A percentile compares a stretch with the other conserved stretches of the same genome.
Evolutionary conservation across 2,329 filamentous ascomycete genomes (phyloP).

Genomic region (Pseudomassariella vexata): DNA sequence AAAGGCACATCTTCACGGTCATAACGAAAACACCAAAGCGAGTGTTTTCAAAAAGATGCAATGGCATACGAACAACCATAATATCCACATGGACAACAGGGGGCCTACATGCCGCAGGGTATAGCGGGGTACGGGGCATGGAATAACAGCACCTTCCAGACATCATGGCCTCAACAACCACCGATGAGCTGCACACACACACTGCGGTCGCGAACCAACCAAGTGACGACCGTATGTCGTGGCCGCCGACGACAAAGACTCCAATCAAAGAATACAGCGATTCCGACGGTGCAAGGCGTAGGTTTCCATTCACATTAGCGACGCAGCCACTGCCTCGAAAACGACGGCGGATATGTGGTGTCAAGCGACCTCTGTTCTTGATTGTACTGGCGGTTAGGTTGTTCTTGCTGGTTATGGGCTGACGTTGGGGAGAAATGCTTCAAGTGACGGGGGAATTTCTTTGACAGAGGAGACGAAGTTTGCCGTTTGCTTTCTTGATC

Average conservation of each 20-base stretch:
- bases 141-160: not conserved
- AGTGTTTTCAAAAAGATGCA: not conserved
- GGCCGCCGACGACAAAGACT: slow-evolving; percentile 12
- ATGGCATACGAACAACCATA: slow-evolving; percentile 1
- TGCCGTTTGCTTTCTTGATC: not conserved
- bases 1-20: no score
- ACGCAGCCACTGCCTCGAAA: not conserved
- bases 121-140: not conserved
- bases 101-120: no score
- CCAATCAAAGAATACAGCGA: slow-evolving; percentile 11
- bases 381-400: slow-evolving; percentile 20
- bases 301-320: no score
- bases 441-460: slow-evolving; percentile 1
- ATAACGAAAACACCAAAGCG: no score
- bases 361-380: slow-evolving; percentile 21
- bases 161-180: not conserved
- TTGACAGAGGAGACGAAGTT: slow-evolving; percentile 10
- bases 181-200: slow-evolving; percentile 9
- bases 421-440: slow-evolving; percentile 11
- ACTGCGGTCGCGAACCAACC: slow-evolving; percentile 14
- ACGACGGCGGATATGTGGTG: slow-evolving; percentile 21
- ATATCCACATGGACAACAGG: slow-evolving; percentile 2
- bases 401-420: slow-evolving; percentile 23
- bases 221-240: slow-evolving; percentile 7
- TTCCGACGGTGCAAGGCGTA: slow-evolving; percentile 9